These are phyloP conservation scores for Anaeramoeba flamelloides DNA, from an alignment of 78 protist species.

Conservation along the genomic window DNA sequence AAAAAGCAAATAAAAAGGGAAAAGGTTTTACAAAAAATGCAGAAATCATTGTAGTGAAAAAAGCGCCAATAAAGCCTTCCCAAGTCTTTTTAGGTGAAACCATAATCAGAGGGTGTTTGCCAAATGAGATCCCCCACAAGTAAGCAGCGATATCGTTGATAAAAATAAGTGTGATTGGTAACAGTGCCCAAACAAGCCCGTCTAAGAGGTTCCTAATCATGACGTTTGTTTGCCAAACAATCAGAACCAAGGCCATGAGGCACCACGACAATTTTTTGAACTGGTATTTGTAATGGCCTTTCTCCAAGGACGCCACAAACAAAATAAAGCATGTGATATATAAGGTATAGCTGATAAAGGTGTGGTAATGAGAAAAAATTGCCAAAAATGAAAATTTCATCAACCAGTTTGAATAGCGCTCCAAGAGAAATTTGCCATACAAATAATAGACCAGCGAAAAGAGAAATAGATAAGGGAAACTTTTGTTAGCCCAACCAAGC, in stretches of 20 bases:
- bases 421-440: constrained; percentile 29
- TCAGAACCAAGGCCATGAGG: constrained; percentile 43
- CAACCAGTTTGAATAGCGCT: background rate
- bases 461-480: no score
- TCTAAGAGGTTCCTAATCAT: constrained; percentile 28
- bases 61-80: constrained; percentile 87
- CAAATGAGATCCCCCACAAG: constrained; percentile 60
- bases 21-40: constrained; percentile 32
- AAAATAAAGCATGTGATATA: constrained; percentile 35
- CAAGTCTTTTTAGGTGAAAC: constrained; percentile 84
- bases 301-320: constrained; percentile 40
- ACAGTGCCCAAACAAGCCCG: no score
- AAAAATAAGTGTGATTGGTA: constrained; percentile 57
- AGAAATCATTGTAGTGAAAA: constrained; percentile 47
- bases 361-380: constrained; percentile 7
- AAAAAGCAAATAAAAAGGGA: background rate
- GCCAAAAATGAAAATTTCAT: background rate
- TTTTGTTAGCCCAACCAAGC: no score
- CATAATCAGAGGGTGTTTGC: constrained; percentile 57
- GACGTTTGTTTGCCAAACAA: constrained; percentile 33
- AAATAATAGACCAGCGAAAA: constrained; percentile 34
- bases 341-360: constrained; percentile 8
- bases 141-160: constrained; percentile 76
- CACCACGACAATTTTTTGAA: constrained; percentile 71
- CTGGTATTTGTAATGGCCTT: constrained; percentile 46